Evolutionary conservation across 441 rosid genomes (phyloP), one percentile per base, ranked within the genome.

Genomic region (Adansonia grandidieri): DNA sequence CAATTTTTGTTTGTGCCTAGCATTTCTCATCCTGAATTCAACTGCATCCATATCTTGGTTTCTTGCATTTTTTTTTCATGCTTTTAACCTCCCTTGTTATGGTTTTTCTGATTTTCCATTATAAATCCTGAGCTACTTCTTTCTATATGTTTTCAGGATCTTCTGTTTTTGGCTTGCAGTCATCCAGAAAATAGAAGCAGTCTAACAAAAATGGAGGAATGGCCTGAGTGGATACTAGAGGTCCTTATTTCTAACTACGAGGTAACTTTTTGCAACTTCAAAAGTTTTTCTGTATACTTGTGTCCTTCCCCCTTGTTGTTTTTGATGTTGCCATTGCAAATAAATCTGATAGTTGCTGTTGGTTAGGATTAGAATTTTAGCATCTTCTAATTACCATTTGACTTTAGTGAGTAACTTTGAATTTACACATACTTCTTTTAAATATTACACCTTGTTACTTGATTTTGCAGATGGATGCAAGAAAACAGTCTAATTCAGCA

Each of bases 131-230:
- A 91, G 85, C 73, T 54, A 73, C 73, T 81, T 78, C 83, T 89
- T 85, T 87, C 83, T 85, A 80, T 82, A 87, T 82, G 86, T 85
- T 93, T 88, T 95, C 98, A 97, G 99, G 99, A 95, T 92, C 97
- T 97, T 92, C 98, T 97, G 88, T 91, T 97, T 93, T 91, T 97
- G 93, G 99, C 99, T 87, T 97, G 99, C 94, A 95, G 98, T 88
- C 97, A 95, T 91, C 97, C 95, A 71, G 97, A 95, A 89, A 97
- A 97, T 82, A 88, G 99, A 85, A 95, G 82, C 85, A 90, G 88
- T 82, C 89, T 97, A 83, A 97, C 91, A 79, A 84, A 83, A 76
- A 97, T 97, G 99, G 99, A 91, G 86, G 99, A 92, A 86, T 97
- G 99, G 99, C 99, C 99, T 65, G 99, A 95, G 90, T 97, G 99